Evolutionary conservation across 768 basidiomycete genomes (phyloP), one percentile per base, ranked within the genome.

Genomic region (Mycena haematopus): DNA sequence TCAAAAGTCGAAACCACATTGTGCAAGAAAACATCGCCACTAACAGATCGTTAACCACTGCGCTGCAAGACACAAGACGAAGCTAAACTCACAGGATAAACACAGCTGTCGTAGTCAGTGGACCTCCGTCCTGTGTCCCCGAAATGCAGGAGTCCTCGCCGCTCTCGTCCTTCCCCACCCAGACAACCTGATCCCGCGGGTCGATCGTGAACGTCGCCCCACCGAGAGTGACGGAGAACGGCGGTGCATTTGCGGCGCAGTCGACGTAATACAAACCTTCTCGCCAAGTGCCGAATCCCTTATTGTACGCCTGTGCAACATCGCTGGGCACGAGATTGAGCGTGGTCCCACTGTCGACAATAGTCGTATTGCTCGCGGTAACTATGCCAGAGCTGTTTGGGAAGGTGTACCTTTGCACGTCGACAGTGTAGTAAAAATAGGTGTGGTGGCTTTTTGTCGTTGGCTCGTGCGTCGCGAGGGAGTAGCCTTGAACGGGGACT

Each of bases 81-180:
- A 25, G 25, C n/a, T 2, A 25, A 6, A 69, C 70, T 58, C 64
- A 71, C 69, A 71, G 33, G 51, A 71, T 63, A 35, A 69, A 69
- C 35, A 68, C 45, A 21, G 56, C 65, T 13, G 62, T 65, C 15
- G 42, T 52, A 17, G 11, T 45, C 15, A 44, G 25, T 21, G 64
- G 62, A 3, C 70, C 70, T 5, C 68, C 68, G 46, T 71, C 68
- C 52, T 67, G 64, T 11, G 50, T 65, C 31, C 70, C 70, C 25
- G 62, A 64, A 6, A 64, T 46, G 36, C 68, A 71, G 11, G 65
- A 2, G 4, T 36, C 51, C 17, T 53, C 62, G 10, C 68, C 67
- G 5, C 55, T 33, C 10, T 36, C 47, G 35, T 68, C 68, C n/a
- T 22, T 36, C 36, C 58, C 66, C 6, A 52, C 45, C 11, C 60